phyloP scores from a whole-genome alignment of 176 grass and related monocot genomes.

The Rhipidocladum racemiflorum region DNA sequence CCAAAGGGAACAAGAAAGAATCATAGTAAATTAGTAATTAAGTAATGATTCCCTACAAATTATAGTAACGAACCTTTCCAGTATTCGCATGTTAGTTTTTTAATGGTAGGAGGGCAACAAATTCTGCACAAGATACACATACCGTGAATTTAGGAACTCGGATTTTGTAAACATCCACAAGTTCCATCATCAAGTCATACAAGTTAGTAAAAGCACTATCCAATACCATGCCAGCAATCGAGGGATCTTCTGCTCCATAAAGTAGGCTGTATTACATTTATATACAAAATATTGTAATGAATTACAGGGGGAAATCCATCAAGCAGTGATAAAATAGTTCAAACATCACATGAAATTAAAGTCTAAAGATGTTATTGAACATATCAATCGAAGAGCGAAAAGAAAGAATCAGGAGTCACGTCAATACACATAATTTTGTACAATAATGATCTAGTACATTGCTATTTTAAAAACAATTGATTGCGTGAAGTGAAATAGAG shows the following conservation, averaged over 20 bases:
- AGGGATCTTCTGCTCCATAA: constrained; percentile 97
- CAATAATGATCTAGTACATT: not conserved
- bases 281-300: constrained; percentile 22
- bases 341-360: constrained; percentile 10
- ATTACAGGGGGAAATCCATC: not conserved
- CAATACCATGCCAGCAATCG: constrained; percentile 87
- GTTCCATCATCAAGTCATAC: constrained; percentile 93
- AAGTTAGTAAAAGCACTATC: constrained; percentile 97
- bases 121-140: constrained; percentile 19
- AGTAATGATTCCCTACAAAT: not conserved
- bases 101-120: not conserved
- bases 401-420: not conserved
- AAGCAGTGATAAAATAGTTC: constrained; percentile 2
- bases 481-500: constrained; percentile 5
- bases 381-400: not conserved
- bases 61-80: constrained; percentile 5
- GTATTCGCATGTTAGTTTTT: constrained; percentile 6
- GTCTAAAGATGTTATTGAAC: not conserved
- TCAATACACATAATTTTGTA: constrained; percentile 20
- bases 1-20: not conserved
- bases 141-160: constrained; percentile 96
- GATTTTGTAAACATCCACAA: constrained; percentile 97
- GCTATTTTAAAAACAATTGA: not conserved
- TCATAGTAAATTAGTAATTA: not conserved
- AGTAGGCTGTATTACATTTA: constrained; percentile 54